Percentiles rank a stretch among this genome's conserved stretches.
Evolutionary conservation across 768 basidiomycete species (phyloP).

Genomic region (Gelatoporia subvermispora): DNA sequence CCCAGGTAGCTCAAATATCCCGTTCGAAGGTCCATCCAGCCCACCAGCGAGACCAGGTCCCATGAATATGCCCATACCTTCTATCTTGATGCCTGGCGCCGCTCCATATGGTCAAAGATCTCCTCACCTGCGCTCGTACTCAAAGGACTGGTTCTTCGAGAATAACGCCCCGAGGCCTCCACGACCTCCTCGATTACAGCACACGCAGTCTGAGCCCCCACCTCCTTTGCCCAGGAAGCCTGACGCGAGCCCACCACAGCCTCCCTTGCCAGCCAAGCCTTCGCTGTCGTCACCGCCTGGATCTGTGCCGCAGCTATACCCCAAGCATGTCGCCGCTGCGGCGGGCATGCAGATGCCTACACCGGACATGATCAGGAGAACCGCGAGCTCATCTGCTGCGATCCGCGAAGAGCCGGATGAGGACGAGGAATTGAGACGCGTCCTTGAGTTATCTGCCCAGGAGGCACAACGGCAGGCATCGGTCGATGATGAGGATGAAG

Average conservation of each 20-base stretch:
- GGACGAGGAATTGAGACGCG: constrained; percentile 11
- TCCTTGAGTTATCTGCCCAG: constrained; percentile 15
- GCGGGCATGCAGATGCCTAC: not conserved
- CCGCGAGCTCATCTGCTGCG: constrained; percentile 6
- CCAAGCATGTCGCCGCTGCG: constrained; percentile 29
- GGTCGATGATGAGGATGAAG: constrained; percentile 49
- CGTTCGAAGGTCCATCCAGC: constrained; percentile 4
- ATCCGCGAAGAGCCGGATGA: constrained; percentile 1
- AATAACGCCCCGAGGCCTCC: not conserved
- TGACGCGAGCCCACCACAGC: constrained; percentile 6
- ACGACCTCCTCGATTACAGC: constrained; percentile 1
- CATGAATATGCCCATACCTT: constrained; percentile 1
- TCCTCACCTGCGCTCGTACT: constrained; percentile 2
- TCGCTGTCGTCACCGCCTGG: constrained; percentile 3
- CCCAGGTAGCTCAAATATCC: constrained; percentile 2
- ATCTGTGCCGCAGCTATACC: constrained; percentile 33
- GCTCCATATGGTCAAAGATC: constrained; percentile 1
- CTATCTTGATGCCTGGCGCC: constrained; percentile 8
- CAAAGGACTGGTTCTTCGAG: constrained; percentile 15
- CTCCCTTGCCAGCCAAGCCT: constrained; percentile 21
- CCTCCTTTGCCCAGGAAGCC: constrained; percentile 20
- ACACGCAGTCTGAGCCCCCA: constrained; percentile 12
- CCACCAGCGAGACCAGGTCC: constrained; percentile 3
- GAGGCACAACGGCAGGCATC: constrained; percentile 5
- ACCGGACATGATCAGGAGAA: not conserved